These are phyloP conservation scores for Nannochloropsis salina DNA, from an alignment of 108 stramenopile species.

Conservation along the genomic window DNA sequence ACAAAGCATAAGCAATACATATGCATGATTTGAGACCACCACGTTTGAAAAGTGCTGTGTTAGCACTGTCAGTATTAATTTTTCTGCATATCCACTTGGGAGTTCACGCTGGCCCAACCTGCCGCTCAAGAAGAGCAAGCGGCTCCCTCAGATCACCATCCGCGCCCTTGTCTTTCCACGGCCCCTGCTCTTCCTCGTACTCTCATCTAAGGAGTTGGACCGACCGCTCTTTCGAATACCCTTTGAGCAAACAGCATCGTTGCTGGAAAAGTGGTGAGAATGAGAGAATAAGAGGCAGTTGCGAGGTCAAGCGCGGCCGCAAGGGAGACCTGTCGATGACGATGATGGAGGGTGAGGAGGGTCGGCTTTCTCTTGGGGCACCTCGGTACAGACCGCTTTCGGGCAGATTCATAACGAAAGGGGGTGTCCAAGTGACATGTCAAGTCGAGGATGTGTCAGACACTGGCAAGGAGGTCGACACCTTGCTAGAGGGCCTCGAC, in stretches of 20 bases:
- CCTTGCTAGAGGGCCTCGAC: slow-evolving; percentile 76
- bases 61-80: too few relatives aligned
- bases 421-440: slow-evolving; percentile 76
- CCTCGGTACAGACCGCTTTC: slow-evolving; percentile 45
- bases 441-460: slow-evolving; percentile 60
- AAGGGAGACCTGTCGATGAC: background rate
- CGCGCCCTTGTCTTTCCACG: background rate
- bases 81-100: too few relatives aligned
- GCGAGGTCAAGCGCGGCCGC: background rate
- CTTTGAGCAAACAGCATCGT: too few relatives aligned
- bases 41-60: too few relatives aligned
- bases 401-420: slow-evolving; percentile 59
- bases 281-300: background rate
- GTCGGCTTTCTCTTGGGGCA: slow-evolving; percentile 50
- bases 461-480: slow-evolving; percentile 63
- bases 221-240: too few relatives aligned
- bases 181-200: background rate
- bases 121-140: background rate
- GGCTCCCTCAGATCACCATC: slow-evolving; percentile 16
- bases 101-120: too few relatives aligned
- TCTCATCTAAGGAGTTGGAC: background rate
- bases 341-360: slow-evolving; percentile 9
- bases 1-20: too few relatives aligned
- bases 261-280: background rate
- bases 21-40: too few relatives aligned